Conservation (phyloP, 1,139 yeast genomes). For the Taphrina pruni region DNA sequence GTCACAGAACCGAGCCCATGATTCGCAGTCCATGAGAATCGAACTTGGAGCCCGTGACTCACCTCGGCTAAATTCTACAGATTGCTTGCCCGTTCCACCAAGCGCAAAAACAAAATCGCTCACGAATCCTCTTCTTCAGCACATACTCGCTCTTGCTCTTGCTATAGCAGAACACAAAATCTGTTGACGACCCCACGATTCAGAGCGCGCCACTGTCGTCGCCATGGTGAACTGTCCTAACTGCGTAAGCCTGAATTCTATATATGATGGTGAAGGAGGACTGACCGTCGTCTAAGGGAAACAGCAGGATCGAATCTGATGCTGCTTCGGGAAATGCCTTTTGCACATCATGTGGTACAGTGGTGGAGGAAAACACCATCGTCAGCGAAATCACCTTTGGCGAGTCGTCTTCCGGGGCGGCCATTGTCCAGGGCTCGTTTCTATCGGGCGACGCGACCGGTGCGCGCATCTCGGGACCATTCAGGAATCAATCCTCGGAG, state of each 20-base stretch:
- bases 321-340: slow-evolving; percentile 54
- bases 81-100: slow-evolving; percentile 14
- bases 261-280: not conserved
- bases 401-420: slow-evolving; percentile 90
- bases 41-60: slow-evolving; percentile 1
- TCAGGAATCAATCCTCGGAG: slow-evolving; percentile 53
- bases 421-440: slow-evolving; percentile 92
- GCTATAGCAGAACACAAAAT: not conserved
- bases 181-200: slow-evolving; percentile 16
- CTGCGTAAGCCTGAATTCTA: slow-evolving; percentile 5
- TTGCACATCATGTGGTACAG: slow-evolving; percentile 83
- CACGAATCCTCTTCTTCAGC: too few species aligned
- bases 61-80: slow-evolving; percentile 1
- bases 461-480: slow-evolving; percentile 66
- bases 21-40: not conserved
- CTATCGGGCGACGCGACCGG: slow-evolving; percentile 84
- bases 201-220: slow-evolving; percentile 1
- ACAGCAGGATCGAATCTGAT: slow-evolving; percentile 35
- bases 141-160: not conserved
- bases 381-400: slow-evolving; percentile 95
- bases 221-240: slow-evolving; percentile 28
- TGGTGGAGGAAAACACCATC: slow-evolving; percentile 87
- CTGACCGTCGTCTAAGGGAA: slow-evolving; percentile 5
- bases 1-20: too few species aligned
- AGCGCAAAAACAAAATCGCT: not conserved